Conservation (phyloP, 768 basidiomycete genomes). For the Hemileccinum impolitum region DNA sequence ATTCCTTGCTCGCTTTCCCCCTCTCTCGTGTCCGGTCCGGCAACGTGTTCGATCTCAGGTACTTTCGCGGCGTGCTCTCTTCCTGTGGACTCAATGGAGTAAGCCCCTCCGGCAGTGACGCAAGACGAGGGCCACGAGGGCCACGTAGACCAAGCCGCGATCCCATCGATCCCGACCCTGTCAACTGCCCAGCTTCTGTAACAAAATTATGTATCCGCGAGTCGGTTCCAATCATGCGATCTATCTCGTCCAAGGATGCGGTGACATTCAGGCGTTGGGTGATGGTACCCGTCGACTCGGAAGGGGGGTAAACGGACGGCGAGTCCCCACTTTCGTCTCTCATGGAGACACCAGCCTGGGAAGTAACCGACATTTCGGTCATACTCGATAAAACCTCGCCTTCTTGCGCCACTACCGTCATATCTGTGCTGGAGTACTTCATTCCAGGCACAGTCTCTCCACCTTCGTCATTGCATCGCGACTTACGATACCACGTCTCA, state of each 20-base stretch:
- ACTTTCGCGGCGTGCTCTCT: conserved; percentile 24
- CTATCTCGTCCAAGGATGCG: conserved; percentile 28
- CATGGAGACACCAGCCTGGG: conserved; percentile 2
- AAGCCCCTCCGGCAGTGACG: conserved; percentile 15
- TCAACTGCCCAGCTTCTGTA: conserved; percentile 18
- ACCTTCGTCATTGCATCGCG: conserved; percentile 14
- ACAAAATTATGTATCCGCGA: conserved; percentile 25
- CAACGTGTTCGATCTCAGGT: conserved; percentile 32
- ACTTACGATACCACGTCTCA: conserved; percentile 31
- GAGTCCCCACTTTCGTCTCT: conserved; percentile 18
- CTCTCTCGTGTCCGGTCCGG: conserved; percentile 43
- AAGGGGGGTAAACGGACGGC: conserved; percentile 24
- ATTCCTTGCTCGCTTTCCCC: conserved; percentile 20
- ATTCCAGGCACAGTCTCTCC: conserved; percentile 32
- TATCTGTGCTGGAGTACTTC: conserved; percentile 28
- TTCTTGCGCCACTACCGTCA: conserved; percentile 27
- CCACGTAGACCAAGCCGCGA: conserved; percentile 16
- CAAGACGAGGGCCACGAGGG: conserved; percentile 21
- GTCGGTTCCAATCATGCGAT: conserved; percentile 20
- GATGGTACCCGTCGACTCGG: conserved; percentile 25
- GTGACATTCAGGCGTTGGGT: conserved; percentile 12
- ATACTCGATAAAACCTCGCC: conserved; percentile 4
- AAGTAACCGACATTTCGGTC: conserved; percentile 5
- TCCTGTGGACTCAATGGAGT: conserved; percentile 10
- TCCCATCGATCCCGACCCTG: conserved; percentile 13